Evolutionary conservation across 306 rosid genomes (phyloP), one percentile per base, ranked within the genome.

Genomic region (Arachis stenosperma): DNA sequence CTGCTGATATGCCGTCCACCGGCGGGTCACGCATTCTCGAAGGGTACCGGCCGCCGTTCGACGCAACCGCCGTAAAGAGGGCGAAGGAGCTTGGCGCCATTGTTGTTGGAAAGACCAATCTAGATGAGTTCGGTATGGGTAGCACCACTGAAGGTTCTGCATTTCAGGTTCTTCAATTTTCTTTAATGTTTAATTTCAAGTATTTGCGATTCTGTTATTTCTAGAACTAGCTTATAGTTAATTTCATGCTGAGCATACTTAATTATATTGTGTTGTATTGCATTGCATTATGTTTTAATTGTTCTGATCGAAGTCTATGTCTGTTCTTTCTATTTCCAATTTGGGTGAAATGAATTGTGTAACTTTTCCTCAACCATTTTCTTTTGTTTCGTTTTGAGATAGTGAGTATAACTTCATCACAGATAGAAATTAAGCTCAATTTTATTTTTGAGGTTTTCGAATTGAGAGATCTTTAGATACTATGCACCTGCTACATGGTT

Each of bases 121-220:
- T 94, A 85, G 99, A 94, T 79, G 99, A 91, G 85, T 94, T 94
- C 56, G 97, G 99, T 61, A 94, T 94, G 99, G 99, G 99, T 0
- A 91, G 97, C 73, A 88, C 99, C 71, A 94, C 99, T 53, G 99
- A 94, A 87, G 88, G 75, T 56, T 94, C 97, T 58, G 97, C 97
- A 39, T 94, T 86, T 85, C 91, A 94, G 98, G 98, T 93, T 11
- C 42, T 22, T 9, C 11, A 14, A 11, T 7, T 2, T 39, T 0
- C 2, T 41, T 62, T 41, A 0, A 1, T 29, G 39, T 59, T 69
- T 17, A 12, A n/a, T 72, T 60, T 42, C 13, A 52, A 65, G 43
- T 27, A 2, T 33, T 33, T 33, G 37, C 4, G 37, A 33, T 33
- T 33, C 37, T 33, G 37, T 33, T 33, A 33, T 33, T 33, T 33